Percentiles rank a stretch among this genome's conserved stretches.
Evolutionary conservation across 352 stramenopile species (phyloP).

Genomic region (Paralagenidium karlingii): DNA sequence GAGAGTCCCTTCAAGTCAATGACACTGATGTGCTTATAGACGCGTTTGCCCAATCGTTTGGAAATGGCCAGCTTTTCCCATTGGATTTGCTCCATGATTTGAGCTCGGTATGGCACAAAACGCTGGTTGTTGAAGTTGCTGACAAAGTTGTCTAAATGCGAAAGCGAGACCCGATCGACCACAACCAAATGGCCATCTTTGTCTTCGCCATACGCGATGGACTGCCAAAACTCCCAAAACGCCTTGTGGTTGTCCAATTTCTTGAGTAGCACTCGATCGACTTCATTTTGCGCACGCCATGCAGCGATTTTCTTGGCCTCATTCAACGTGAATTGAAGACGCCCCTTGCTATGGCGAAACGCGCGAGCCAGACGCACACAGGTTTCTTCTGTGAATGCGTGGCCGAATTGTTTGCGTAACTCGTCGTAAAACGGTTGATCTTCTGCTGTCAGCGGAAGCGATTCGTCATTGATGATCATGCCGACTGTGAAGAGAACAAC

Average conservation of each 20-base stretch:
- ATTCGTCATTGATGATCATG: conserved; percentile 32
- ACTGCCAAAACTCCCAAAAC: conserved; percentile 56
- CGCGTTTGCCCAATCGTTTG: conserved; percentile 32
- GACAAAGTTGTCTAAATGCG: conserved; percentile 45
- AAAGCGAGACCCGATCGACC: conserved; percentile 51
- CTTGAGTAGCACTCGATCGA: conserved; percentile 30
- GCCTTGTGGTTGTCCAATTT: conserved; percentile 42
- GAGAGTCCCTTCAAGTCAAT: conserved; percentile 61
- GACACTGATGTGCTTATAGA: conserved; percentile 79
- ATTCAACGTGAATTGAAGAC: conserved; percentile 39
- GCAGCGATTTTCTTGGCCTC: conserved; percentile 53
- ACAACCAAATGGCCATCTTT: conserved; percentile 52
- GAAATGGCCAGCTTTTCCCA: conserved; percentile 67
- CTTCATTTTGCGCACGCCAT: conserved; percentile 27
- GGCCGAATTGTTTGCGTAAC: conserved; percentile 31
- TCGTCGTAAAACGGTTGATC: conserved; percentile 51
- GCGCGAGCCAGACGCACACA: conserved; percentile 39
- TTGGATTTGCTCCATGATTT: conserved; percentile 74
- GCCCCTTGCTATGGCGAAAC: conserved; percentile 45
- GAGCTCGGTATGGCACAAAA: conserved; percentile 44
- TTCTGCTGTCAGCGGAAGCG: conserved; percentile 21
- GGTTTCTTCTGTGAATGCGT: conserved; percentile 47
- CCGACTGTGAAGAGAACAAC: too few relatives aligned
- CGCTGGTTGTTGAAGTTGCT: conserved; percentile 37
- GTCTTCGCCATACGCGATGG: conserved; percentile 58